A percentile compares a stretch with the other conserved stretches of the same genome.
These are phyloP conservation scores for Cryptococcus depauperatus DNA, from an alignment of 1,284 basidiomycete genomes.

Conservation along the genomic window DNA sequence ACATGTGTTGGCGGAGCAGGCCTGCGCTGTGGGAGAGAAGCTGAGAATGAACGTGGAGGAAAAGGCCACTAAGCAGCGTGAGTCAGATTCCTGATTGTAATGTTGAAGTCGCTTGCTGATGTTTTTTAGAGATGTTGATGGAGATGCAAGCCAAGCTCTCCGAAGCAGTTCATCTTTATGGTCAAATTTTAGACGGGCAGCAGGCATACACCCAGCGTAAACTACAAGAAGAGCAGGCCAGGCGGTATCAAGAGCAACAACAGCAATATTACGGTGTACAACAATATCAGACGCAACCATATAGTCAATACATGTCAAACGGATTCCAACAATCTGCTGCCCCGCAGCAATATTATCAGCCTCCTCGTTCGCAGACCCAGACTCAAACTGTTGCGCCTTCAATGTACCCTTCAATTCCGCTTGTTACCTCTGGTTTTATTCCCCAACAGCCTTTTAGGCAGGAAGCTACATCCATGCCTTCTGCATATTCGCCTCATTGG, in stretches of 20 bases:
- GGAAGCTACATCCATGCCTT: too few relatives aligned
- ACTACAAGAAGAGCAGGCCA: conserved; percentile 35
- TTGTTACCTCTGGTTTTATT: conserved; percentile 12
- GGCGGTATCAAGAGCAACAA: conserved; percentile 29
- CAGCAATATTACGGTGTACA: conserved; percentile 15
- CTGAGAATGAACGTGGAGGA: conserved; percentile 78
- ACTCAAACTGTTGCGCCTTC: conserved; percentile 12
- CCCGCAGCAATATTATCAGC: background rate
- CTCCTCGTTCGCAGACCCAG: background rate
- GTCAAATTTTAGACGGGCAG: conserved; percentile 76
- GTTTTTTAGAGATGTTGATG: conserved; percentile 75
- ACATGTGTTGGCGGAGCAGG: conserved; percentile 74
- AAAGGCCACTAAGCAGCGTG: conserved; percentile 73
- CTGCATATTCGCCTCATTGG: background rate
- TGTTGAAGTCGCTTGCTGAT: conserved; percentile 1
- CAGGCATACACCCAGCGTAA: conserved; percentile 41
- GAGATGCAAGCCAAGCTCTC: conserved; percentile 93
- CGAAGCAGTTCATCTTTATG: conserved; percentile 83
- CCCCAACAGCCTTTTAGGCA: too few relatives aligned
- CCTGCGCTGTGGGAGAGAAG: conserved; percentile 70
- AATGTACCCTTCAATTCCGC: conserved; percentile 16
- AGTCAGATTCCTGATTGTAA: conserved; percentile 41
- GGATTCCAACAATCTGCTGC: conserved; percentile 1
- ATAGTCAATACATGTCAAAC: background rate
- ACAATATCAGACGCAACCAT: conserved; percentile 8